Evolutionary conservation across 345 rosid genomes (phyloP), one percentile per base, ranked within the genome.

Genomic region (Ceriops tagal): DNA sequence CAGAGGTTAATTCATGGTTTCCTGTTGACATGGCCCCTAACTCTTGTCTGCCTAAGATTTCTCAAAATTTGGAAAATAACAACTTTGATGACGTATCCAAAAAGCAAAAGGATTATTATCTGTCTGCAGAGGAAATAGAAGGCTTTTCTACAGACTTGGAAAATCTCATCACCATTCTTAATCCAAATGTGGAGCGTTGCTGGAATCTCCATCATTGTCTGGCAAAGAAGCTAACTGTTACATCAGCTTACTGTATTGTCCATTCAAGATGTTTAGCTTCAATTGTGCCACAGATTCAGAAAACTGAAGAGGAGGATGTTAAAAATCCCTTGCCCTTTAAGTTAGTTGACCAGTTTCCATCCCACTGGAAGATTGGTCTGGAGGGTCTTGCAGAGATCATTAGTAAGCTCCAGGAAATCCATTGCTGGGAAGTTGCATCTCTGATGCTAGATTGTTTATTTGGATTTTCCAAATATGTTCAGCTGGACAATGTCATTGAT

Each of bases 341-440:
- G 66, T 77, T 77, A 16, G 68, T 18, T 58, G 87, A 84, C 22
- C 73, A 70, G 66, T 74, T 73, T 69, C 67, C 72, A 52, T 64
- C 34, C 70, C 84, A 83, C 65, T 87, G 88, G 86, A 67, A 70
- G 79, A 69, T 60, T 43, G 82, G 86, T 61, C 69, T 91, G 61
- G 78, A 84, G 71, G 88, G 85, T 61, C 83, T 90, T 71, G 88
- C 83, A 72, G 83, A 79, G 79, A 69, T 61, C 57, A 75, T 83
- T 61, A 47, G 71, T 64, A 68, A 66, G 79, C 80, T 85, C 31
- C 87, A 77, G 75, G 87, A 82, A 75, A 85, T 70, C 10, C 74
- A 70, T 73, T 87, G 89, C 80, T 91, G 96, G 96, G 85, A 84
- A 75, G 89, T 87, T 77, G 83, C 87, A 51, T 84, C 93, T 62